Evolutionary conservation across 176 grass and related monocot species (phyloP).

Genomic region (Oryza coarctata): DNA sequence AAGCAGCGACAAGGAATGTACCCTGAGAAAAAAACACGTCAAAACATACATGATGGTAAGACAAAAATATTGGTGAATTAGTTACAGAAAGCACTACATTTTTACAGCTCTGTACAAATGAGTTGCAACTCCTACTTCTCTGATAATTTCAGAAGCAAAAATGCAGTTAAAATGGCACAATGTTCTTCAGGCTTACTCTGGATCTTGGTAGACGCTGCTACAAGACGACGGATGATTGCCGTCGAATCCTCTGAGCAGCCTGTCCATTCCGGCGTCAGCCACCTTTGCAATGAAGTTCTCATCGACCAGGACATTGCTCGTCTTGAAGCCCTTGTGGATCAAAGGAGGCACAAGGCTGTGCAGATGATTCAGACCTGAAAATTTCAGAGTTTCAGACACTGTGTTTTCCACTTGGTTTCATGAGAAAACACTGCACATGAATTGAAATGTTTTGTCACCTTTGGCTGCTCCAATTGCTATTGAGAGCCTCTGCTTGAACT

Average conservation of each 20-base stretch:
- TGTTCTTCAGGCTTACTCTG: slow-evolving; percentile 55
- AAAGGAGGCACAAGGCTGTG: slow-evolving; percentile 64
- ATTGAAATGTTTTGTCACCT: slow-evolving; percentile 16
- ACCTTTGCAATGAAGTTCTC: slow-evolving; percentile 98
- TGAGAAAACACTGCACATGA: neutral
- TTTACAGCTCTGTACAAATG: neutral
- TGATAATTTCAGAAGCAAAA: neutral
- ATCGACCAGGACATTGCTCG: slow-evolving; percentile 87
- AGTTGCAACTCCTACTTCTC: neutral
- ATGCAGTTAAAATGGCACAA: neutral
- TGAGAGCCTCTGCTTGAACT: slow-evolving; percentile 92
- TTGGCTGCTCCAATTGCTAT: slow-evolving; percentile 93
- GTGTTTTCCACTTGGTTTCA: neutral
- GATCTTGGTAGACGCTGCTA: slow-evolving; percentile 53
- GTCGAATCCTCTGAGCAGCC: slow-evolving; percentile 50
- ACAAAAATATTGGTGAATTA: neutral
- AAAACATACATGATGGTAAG: neutral
- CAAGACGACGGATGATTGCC: slow-evolving; percentile 8
- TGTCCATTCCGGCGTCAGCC: slow-evolving; percentile 62
- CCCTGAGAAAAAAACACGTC: slow-evolving; percentile 21
- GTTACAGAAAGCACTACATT: neutral
- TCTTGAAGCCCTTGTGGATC: slow-evolving; percentile 85
- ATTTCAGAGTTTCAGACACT: neutral
- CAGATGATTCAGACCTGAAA: slow-evolving; percentile 72
- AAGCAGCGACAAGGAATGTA: slow-evolving; percentile 33